A percentile compares a stretch with the other conserved stretches of the same genome.
Evolutionary conservation across 306 rosid genomes (phyloP).

Genomic region (Mimosa pudica): DNA sequence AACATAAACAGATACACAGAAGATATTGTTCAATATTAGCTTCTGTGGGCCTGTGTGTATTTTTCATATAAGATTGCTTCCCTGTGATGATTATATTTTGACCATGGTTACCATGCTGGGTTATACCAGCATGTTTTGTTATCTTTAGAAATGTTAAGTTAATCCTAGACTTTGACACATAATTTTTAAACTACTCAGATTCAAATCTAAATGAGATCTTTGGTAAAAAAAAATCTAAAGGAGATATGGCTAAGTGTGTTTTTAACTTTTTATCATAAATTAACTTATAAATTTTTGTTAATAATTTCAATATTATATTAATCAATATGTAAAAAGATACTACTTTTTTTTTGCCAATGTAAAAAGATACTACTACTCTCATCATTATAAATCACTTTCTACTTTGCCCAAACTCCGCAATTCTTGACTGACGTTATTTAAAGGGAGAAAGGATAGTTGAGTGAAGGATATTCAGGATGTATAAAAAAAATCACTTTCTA

Average conservation of each 20-base stretch:
- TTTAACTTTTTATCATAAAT: not conserved
- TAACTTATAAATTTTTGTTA: not conserved
- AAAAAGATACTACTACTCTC: not conserved
- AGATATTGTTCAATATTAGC: slow-evolving; percentile 37
- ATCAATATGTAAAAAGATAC: not conserved
- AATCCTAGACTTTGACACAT: not conserved
- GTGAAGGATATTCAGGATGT: too few relatives aligned
- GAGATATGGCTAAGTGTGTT: not conserved
- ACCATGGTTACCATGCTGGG: slow-evolving; percentile 31
- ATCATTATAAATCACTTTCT: too few relatives aligned
- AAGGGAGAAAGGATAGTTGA: too few relatives aligned
- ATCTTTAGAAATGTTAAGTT: not conserved
- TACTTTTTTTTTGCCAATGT: not conserved
- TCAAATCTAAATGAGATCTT: not conserved
- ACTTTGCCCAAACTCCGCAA: too few relatives aligned
- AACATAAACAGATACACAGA: slow-evolving; percentile 45
- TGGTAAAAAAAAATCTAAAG: not conserved
- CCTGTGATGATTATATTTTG: slow-evolving; percentile 19
- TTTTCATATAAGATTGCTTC: slow-evolving; percentile 29
- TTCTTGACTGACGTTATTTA: too few relatives aligned
- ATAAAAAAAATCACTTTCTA: too few relatives aligned
- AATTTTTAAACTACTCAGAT: too few relatives aligned
- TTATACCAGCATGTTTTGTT: not conserved
- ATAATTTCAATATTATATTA: not conserved
- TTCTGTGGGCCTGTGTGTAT: slow-evolving; percentile 26